Base-by-base conservation (phyloP, 2,329 filamentous ascomycete species). In the Metarhizium anisopliae region DNA sequence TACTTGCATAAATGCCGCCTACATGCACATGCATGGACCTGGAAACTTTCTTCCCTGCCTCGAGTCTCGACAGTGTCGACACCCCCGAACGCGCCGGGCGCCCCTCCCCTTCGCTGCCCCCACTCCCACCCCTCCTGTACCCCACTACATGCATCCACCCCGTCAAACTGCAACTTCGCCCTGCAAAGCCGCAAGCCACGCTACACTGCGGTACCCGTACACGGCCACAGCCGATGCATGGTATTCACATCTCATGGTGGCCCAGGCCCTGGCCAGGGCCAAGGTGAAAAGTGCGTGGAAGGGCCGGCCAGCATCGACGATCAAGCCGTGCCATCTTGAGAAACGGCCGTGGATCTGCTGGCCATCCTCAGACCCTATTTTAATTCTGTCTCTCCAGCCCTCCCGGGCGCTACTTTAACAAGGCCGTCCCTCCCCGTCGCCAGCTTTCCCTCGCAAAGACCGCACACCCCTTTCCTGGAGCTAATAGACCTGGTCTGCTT, bases 211-310 rank as follows among this genome's bases (percentile, higher is more conserved):
- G 50, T 36, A 51, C 45, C 45, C 45, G 54, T 29, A 54, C 58
- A 51, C 58, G 56, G 58, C 58, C 58, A 51, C 56, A 59, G 56
- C 58, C 58, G 58, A 59, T 59, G 42, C 50, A 29, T 45, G 13
- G 16, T n/a, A 18, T 45, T 11, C 18, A 53, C 32, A 40, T 40
- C 38, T 11, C 38, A 36, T 11, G 25, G 25, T 6, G 13, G 13
- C 13, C 35, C 35, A 25, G 35, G 35, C 35, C 35, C 35, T 2
- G 35, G 13, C 35, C 35, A 36, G 13, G 38, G 38, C 13, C 38
- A 40, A 45, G 42, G 42, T 20, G n/a, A 45, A 7, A 18, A 45
- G 42, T 20, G 7, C 42, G n/a, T 51, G 38, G 54, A 43, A 52
- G 20, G 29, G 4, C 47, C 25, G 47, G 53, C 51, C 56, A 52